phyloP scores from a whole-genome alignment of 495 filamentous ascomycete genomes.

The Polyplosphaeria fusca region DNA sequence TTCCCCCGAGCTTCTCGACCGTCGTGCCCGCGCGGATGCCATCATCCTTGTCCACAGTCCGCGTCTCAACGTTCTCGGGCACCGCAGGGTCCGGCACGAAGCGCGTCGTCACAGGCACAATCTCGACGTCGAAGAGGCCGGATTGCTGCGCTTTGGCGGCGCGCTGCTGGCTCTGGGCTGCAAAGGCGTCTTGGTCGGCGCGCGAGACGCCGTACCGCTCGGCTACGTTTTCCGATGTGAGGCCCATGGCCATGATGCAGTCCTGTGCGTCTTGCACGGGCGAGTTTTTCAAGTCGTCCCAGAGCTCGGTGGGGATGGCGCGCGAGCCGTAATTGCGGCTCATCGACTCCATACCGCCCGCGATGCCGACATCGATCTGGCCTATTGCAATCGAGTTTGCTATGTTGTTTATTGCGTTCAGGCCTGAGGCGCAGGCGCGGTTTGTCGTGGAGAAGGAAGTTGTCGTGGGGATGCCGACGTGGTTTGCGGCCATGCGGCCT shows the following conservation, averaged over 20 bases:
- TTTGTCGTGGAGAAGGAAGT: conserved; percentile 84
- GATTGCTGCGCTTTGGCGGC: conserved; percentile 64
- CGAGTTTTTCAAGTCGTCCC: conserved; percentile 65
- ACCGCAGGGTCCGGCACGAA: conserved; percentile 58
- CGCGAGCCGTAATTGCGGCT: conserved; percentile 78
- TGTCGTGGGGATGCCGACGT: conserved; percentile 69
- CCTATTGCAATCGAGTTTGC: conserved; percentile 69
- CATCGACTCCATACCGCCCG: conserved; percentile 92
- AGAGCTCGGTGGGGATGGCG: conserved; percentile 80
- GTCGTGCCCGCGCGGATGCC: conserved; percentile 68
- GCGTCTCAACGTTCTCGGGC: conserved; percentile 55
- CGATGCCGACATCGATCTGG: conserved; percentile 74
- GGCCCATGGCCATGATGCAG: conserved; percentile 91
- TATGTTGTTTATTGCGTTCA: conserved; percentile 69
- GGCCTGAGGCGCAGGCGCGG: conserved; percentile 74
- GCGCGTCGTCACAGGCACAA: conserved; percentile 67
- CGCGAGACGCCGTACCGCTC: conserved; percentile 68
- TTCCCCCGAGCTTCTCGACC: conserved; percentile 64
- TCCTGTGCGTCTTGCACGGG: conserved; percentile 68
- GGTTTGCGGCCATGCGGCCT: conserved; percentile 83
- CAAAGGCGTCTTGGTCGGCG: conserved; percentile 78
- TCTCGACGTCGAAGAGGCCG: conserved; percentile 73
- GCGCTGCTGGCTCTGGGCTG: conserved; percentile 66
- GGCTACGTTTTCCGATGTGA: conserved; percentile 91
- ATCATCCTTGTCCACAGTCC: conserved; percentile 71